These are phyloP conservation scores for Theileria annulata DNA, from an alignment of 169 alveolate species.

Conservation along the genomic window DNA sequence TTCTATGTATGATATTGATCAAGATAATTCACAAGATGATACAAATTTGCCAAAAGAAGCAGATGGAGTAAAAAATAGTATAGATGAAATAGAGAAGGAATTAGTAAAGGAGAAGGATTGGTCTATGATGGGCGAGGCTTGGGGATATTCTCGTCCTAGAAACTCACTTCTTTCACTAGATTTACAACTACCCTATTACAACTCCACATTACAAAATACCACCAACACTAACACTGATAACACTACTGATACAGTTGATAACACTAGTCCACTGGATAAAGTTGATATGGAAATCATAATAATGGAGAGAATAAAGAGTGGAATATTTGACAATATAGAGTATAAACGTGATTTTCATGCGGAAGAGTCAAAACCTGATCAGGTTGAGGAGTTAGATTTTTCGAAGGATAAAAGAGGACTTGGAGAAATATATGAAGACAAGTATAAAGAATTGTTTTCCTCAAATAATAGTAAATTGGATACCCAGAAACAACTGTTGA, in stretches of 20 bases:
- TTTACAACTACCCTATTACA: constrained; percentile 68
- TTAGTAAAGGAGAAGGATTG: constrained; percentile 78
- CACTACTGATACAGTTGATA: constrained; percentile 29
- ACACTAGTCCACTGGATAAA: neutral
- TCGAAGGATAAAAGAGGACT: constrained; percentile 72
- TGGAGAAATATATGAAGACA: constrained; percentile 77
- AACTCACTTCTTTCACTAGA: constrained; percentile 78
- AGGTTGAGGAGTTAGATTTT: constrained; percentile 63
- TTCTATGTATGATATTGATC: constrained; percentile 7
- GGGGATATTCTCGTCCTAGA: constrained; percentile 76
- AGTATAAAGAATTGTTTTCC: constrained; percentile 70
- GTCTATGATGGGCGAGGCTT: constrained; percentile 84
- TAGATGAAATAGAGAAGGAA: constrained; percentile 72
- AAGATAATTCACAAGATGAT: neutral
- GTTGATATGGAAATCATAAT: constrained; percentile 70
- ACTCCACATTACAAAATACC: constrained; percentile 27
- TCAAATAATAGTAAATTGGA: constrained; percentile 63
- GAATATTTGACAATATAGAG: constrained; percentile 80
- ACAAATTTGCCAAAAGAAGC: constrained; percentile 4
- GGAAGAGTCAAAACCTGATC: constrained; percentile 30
- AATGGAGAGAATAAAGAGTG: constrained; percentile 72
- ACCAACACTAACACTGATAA: constrained; percentile 28
- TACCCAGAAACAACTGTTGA: constrained; percentile 62
- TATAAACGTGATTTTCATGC: constrained; percentile 63
- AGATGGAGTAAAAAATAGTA: constrained; percentile 30